These are phyloP conservation scores for Clarireedia monteithiana DNA, from an alignment of 2,329 filamentous ascomycete genomes.

Conservation along the genomic window DNA sequence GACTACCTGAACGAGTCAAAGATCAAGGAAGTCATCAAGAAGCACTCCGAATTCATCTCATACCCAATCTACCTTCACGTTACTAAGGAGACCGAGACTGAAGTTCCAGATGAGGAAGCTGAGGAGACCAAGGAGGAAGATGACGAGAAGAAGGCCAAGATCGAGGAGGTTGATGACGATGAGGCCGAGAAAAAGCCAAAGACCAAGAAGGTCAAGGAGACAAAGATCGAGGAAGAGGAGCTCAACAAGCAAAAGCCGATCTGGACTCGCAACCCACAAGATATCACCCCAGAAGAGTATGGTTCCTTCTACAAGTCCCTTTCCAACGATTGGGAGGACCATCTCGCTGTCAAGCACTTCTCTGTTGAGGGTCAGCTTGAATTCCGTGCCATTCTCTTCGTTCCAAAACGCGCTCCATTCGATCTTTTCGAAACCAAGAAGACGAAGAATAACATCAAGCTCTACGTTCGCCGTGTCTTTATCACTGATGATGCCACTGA, in stretches of 20 bases:
- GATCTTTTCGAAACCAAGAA: slow-evolving; percentile 99
- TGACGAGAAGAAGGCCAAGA: slow-evolving; percentile 13
- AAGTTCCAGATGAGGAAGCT: slow-evolving; percentile 51
- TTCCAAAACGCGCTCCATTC: slow-evolving; percentile 98
- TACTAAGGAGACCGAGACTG: slow-evolving; percentile 97
- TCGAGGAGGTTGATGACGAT: slow-evolving; percentile 14
- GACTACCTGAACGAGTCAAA: slow-evolving; percentile 98
- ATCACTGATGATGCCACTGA: slow-evolving; percentile 99
- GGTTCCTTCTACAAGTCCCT: slow-evolving; percentile 99
- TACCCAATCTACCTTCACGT: slow-evolving; percentile 99
- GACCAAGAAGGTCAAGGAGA: slow-evolving; percentile 99
- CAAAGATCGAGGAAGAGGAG: slow-evolving; percentile 97
- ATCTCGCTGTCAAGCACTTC: slow-evolving; percentile 99
- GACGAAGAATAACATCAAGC: slow-evolving; percentile 99
- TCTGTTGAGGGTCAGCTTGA: slow-evolving; percentile 99
- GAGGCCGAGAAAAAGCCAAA: slow-evolving; percentile 32
- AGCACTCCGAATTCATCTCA: slow-evolving; percentile 99
- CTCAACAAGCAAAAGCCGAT: slow-evolving; percentile 99
- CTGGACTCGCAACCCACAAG: slow-evolving; percentile 96
- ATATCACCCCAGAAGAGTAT: slow-evolving; percentile 95
- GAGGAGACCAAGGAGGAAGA: slow-evolving; percentile 37
- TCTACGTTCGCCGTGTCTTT: slow-evolving; percentile 99
- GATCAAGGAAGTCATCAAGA: slow-evolving; percentile 99
- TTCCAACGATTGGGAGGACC: slow-evolving; percentile 99
- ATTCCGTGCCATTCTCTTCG: slow-evolving; percentile 99